A percentile compares a stretch with the other conserved stretches of the same genome.
Conservation (phyloP, 352 stramenopile species). For the Blastocystis sp. region DNA sequence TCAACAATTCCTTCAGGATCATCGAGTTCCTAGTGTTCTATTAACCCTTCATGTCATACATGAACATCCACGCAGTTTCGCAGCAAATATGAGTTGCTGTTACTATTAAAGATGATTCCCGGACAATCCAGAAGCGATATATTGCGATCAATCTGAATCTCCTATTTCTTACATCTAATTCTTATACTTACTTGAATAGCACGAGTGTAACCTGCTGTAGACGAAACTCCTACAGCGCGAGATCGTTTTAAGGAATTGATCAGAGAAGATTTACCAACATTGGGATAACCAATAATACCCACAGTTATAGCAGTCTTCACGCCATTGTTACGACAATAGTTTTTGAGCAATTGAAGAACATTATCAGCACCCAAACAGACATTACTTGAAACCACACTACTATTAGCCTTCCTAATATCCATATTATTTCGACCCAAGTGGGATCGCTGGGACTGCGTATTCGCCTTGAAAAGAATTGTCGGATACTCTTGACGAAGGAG, state of each 20-base stretch:
- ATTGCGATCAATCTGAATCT: conserved; percentile 93
- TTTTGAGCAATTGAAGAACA: conserved; percentile 92
- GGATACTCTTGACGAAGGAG: conserved; percentile 84
- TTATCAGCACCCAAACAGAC: conserved; percentile 80
- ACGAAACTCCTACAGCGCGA: conserved; percentile 83
- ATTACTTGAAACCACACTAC: conserved; percentile 52
- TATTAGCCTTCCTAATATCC: conserved; percentile 56
- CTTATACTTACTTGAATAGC: conserved; percentile 75
- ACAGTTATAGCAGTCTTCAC: conserved; percentile 80
- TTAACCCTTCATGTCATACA: background rate
- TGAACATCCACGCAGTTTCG: conserved; percentile 86
- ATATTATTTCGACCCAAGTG: conserved; percentile 67
- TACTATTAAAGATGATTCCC: conserved; percentile 91
- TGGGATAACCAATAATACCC: conserved; percentile 95
- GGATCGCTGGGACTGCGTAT: conserved; percentile 78
- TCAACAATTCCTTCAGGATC: conserved; percentile 85
- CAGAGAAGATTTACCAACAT: conserved; percentile 84
- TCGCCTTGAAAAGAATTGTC: conserved; percentile 90
- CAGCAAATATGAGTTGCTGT: conserved; percentile 73
- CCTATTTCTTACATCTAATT: conserved; percentile 64
- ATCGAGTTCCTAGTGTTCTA: conserved; percentile 74
- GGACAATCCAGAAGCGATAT: conserved; percentile 93
- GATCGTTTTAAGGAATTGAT: conserved; percentile 87
- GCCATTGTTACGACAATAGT: conserved; percentile 86
- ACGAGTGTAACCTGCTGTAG: conserved; percentile 89